Conservation (phyloP, 2,329 filamentous ascomycete genomes). For the Helicocarpus griseus region DNA sequence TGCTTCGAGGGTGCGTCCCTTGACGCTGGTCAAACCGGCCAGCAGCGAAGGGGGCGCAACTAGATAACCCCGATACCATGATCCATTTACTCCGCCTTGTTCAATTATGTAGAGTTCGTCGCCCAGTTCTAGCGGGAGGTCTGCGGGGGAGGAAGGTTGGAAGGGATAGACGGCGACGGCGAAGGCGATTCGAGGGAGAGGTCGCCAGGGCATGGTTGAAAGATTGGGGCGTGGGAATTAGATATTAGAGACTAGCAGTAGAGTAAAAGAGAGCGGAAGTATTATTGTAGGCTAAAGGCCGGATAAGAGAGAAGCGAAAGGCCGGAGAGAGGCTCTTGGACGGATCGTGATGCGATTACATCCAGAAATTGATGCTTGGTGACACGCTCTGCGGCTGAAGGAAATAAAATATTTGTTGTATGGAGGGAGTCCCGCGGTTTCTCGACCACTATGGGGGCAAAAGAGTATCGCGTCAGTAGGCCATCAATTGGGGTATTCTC, state of each 20-base stretch:
- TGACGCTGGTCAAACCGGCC: constrained; percentile 79
- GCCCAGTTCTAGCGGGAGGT: constrained; percentile 92
- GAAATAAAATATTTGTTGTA: neutral
- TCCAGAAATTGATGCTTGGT: neutral
- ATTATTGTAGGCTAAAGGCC: neutral
- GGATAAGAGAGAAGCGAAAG: neutral
- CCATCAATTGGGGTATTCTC: neutral
- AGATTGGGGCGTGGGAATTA: neutral
- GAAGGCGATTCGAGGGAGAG: constrained; percentile 93
- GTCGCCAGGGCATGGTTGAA: constrained; percentile 81
- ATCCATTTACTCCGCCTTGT: constrained; percentile 71
- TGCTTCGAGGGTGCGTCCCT: constrained; percentile 87
- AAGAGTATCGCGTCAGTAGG: neutral
- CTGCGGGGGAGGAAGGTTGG: constrained; percentile 71
- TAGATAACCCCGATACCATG: constrained; percentile 93
- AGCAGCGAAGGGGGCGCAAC: constrained; percentile 89
- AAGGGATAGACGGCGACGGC: constrained; percentile 95
- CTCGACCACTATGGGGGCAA: neutral
- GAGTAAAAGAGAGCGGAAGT: neutral
- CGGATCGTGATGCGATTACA: neutral
- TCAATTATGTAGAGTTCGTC: constrained; percentile 99
- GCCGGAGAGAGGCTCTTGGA: neutral
- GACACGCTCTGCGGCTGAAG: neutral
- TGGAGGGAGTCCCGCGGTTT: neutral
- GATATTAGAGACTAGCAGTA: neutral